Conservation (phyloP, 1,284 basidiomycete species). For the Puccinia sorghi region DNA sequence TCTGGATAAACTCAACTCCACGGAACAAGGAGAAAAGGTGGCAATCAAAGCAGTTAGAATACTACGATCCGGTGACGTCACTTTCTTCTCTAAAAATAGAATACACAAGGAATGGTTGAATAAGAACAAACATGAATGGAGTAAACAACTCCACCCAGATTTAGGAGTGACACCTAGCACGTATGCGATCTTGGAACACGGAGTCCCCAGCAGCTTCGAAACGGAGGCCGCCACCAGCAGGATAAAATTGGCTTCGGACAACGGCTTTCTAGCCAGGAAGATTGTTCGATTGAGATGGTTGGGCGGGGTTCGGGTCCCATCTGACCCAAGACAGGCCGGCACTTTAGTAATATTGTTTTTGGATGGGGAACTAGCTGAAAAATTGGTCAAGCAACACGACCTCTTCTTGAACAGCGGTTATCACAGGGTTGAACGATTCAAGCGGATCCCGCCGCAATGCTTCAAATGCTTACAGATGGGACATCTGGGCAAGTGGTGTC, state of each 20-base stretch:
- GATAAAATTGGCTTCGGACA: not conserved
- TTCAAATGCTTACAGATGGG: conserved; percentile 17
- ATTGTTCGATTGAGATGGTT: not conserved
- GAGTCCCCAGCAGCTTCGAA: not conserved
- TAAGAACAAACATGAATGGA: not conserved
- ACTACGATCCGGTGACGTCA: not conserved
- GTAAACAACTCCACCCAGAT: not conserved
- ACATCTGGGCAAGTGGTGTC: conserved; percentile 17
- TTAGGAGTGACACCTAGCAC: not conserved
- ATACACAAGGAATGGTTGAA: not conserved
- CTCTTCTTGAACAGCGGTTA: not conserved
- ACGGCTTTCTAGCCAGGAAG: not conserved
- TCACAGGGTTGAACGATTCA: not conserved
- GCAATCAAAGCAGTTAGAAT: not conserved
- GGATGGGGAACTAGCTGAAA: not conserved
- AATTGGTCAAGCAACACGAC: not conserved
- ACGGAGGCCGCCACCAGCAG: not conserved
- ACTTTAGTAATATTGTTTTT: not conserved
- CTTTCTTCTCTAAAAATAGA: not conserved
- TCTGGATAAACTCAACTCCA: not conserved
- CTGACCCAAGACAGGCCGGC: not conserved
- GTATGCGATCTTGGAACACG: not conserved
- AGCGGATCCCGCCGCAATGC: not conserved
- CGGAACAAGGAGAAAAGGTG: not conserved
- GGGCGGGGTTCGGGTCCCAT: not conserved